Evolutionary conservation across 495 filamentous ascomycete species (phyloP), one percentile per base, ranked within the genome.

Genomic region (Aspergillus steynii): DNA sequence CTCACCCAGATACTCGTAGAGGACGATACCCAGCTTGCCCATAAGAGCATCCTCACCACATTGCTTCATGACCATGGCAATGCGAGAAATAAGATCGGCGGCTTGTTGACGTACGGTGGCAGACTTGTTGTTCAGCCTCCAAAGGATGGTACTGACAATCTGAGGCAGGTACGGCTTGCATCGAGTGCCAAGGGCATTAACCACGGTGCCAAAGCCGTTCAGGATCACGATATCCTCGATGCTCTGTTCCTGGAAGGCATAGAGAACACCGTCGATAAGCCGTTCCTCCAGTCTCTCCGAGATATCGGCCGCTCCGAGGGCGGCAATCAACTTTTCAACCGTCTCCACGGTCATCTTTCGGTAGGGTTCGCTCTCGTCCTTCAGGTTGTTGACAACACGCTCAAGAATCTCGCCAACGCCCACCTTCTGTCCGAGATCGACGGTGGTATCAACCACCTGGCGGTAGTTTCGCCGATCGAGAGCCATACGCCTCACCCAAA

Each of bases 291-390:
- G 76, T 48, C 93, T 85, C 73, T 96, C 91, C 12, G 90, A 90
- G 68, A 99, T 91, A 72, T 98, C 95, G 26, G 94, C 93, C 29
- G 93, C 93, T 56, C 96, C 96, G 34, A 97, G 83, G 50, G 91
- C 88, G 3, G 93, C 92, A 68, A 98, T 88, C 29, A 98, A 85
- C 75, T 98, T 98, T 75, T 99, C 96, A 7, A 97, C 85, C 0
- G 94, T 97, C 78, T 99, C 96, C 27, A 98, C 87, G 0, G 96
- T 96, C 96, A 99, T 99, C 81, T 98, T 98, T 9, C 96, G 89
- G 73, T 98, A 99, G 0, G 94, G 90, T 67, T 99, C 96, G 71
- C 90, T 97, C 73, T 99, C 96, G 67, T 99, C 96, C 74, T 98
- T 99, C 54, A 99, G 83, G 66, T 98, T 97, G 76, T 84, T 89